A percentile compares a stretch with the other conserved stretches of the same genome.
phyloP scores from a whole-genome alignment of 225 moss, liverwort and hornwort genomes.

The Climacium dendroides region DNA sequence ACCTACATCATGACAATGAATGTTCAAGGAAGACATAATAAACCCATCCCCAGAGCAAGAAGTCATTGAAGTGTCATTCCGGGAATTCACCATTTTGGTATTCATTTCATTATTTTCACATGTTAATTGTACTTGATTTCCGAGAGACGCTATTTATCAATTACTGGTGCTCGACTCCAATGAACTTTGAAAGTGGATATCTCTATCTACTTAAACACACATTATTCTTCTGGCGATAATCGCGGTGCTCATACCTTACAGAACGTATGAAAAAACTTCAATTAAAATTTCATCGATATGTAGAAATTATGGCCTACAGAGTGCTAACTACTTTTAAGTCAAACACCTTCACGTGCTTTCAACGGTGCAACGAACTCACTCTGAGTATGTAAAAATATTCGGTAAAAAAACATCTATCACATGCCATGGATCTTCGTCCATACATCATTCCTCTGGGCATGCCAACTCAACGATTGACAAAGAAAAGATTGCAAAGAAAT shows the following conservation, averaged over 20 bases:
- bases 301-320: not conserved
- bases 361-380: not conserved
- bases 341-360: not conserved
- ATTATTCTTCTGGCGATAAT: not conserved
- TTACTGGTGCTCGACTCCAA: not conserved
- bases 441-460: not conserved
- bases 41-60: not conserved
- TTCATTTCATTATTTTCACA: not conserved
- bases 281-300: not conserved
- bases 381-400: not conserved
- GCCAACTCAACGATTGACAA: not conserved
- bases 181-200: not conserved
- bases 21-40: not conserved
- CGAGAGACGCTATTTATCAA: not conserved
- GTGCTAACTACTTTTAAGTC: not conserved
- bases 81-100: not conserved
- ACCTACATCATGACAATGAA: not conserved
- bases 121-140: not conserved
- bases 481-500: not conserved
- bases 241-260: too few relatives aligned
- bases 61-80: not conserved
- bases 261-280: not conserved
- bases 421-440: not conserved
- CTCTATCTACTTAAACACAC: too few relatives aligned
- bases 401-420: not conserved